A percentile compares a stretch with the other conserved stretches of the same genome.
Evolutionary conservation across 345 rosid species (phyloP).

Genomic region (Mangifera indica): DNA sequence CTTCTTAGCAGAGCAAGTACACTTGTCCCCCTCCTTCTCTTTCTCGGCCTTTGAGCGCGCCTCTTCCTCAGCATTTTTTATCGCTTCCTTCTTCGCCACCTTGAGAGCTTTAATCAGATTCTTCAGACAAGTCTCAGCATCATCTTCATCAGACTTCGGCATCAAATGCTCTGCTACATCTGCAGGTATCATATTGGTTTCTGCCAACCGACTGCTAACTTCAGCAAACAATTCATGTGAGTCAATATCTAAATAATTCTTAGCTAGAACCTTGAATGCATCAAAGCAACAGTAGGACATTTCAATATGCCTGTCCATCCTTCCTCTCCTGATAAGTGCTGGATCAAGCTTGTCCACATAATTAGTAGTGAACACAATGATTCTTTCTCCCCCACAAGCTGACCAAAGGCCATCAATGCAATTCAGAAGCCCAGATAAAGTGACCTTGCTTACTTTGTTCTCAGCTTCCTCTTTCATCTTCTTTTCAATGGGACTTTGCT

Average conservation of each 20-base stretch:
- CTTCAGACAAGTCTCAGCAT: slow-evolving; percentile 30
- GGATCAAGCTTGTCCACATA: slow-evolving; percentile 41
- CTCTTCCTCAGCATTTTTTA: neutral
- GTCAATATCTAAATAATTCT: slow-evolving; percentile 27
- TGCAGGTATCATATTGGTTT: slow-evolving; percentile 36
- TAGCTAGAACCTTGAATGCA: slow-evolving; percentile 41
- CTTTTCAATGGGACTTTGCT: neutral
- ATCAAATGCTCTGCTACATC: slow-evolving; percentile 50
- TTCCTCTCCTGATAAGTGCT: slow-evolving; percentile 45
- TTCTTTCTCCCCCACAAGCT: slow-evolving; percentile 45
- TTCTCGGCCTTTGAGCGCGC: neutral
- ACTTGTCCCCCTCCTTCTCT: slow-evolving; percentile 1
- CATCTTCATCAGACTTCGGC: slow-evolving; percentile 34
- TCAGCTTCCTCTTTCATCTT: slow-evolving; percentile 1
- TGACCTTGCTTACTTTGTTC: slow-evolving; percentile 3
- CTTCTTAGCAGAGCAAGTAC: neutral
- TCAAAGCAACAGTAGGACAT: slow-evolving; percentile 45
- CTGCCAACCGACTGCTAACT: slow-evolving; percentile 28
- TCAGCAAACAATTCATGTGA: neutral
- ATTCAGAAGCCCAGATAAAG: slow-evolving; percentile 46
- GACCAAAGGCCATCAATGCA: slow-evolving; percentile 52
- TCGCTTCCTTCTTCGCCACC: slow-evolving; percentile 19
- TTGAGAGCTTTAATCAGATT: slow-evolving; percentile 34
- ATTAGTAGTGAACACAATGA: slow-evolving; percentile 40
- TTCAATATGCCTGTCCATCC: slow-evolving; percentile 47